These are phyloP conservation scores for Phytophthora crassamura DNA, from an alignment of 352 stramenopile genomes.

Conservation along the genomic window DNA sequence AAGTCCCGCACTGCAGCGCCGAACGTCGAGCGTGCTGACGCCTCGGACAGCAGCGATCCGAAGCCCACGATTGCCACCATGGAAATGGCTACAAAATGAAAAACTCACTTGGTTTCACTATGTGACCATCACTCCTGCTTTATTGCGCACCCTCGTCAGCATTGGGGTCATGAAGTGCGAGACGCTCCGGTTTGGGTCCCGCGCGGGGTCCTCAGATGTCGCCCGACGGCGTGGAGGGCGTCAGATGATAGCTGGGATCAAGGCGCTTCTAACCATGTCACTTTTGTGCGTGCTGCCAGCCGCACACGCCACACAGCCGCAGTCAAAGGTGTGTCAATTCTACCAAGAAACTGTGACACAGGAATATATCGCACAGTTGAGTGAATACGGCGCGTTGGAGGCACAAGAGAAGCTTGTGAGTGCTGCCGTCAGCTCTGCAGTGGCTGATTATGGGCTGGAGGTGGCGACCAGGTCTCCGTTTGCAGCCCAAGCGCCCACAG, in stretches of 20 bases:
- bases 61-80: slow-evolving; percentile 91
- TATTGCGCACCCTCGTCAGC: slow-evolving; percentile 12
- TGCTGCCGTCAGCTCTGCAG: slow-evolving; percentile 18
- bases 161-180: slow-evolving; percentile 14
- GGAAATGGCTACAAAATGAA: slow-evolving; percentile 9
- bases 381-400: slow-evolving; percentile 33
- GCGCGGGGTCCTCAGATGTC: slow-evolving; percentile 4
- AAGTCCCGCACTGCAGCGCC: slow-evolving; percentile 87
- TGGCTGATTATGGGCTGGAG: slow-evolving; percentile 28
- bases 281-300: slow-evolving; percentile 3
- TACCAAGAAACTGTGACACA: slow-evolving; percentile 40
- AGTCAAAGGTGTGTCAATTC: slow-evolving; percentile 42
- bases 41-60: slow-evolving; percentile 91
- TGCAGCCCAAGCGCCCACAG: slow-evolving; percentile 47
- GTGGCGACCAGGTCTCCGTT: slow-evolving; percentile 39
- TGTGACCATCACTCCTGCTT: slow-evolving; percentile 22
- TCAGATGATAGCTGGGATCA: slow-evolving; percentile 13
- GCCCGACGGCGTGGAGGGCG: neutral
- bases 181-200: slow-evolving; percentile 19
- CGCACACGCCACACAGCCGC: slow-evolving; percentile 6
- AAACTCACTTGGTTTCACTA: slow-evolving; percentile 26
- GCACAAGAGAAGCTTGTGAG: slow-evolving; percentile 47
- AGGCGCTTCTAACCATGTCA: slow-evolving; percentile 12
- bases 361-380: slow-evolving; percentile 52
- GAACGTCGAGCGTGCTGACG: slow-evolving; percentile 90